A percentile compares a stretch with the other conserved stretches of the same genome.
Evolutionary conservation across 2,329 filamentous ascomycete genomes (phyloP).

Genomic region (Gaeumannomyces sp.): DNA sequence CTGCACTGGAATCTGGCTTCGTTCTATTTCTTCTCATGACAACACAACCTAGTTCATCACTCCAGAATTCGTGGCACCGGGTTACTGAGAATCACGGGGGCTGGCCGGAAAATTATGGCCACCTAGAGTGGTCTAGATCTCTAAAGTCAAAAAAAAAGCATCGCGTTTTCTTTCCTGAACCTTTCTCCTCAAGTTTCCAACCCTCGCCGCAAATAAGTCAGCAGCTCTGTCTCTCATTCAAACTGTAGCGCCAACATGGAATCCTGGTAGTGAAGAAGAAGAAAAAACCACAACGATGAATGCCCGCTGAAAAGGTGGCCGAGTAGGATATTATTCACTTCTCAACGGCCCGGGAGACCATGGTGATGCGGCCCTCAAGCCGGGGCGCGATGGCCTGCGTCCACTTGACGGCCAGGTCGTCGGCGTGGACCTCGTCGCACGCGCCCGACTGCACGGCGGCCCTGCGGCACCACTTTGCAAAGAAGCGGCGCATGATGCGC

Average conservation of each 20-base stretch:
- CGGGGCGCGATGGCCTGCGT: conserved; percentile 72
- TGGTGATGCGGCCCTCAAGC: conserved; percentile 68
- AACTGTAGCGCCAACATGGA: background rate
- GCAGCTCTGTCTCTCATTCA: background rate
- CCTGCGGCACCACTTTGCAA: conserved; percentile 65
- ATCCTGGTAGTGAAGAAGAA: too few species aligned
- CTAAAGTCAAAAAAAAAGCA: background rate
- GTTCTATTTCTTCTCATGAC: too few species aligned
- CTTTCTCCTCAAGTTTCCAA: background rate
- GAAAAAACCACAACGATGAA: background rate
- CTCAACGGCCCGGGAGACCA: conserved; percentile 22
- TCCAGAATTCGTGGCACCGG: too few species aligned
- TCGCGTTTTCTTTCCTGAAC: background rate
- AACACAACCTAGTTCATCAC: too few species aligned
- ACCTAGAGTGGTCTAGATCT: background rate
- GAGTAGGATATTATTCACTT: background rate
- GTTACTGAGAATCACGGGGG: too few species aligned
- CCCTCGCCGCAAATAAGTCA: background rate
- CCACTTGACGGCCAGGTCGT: conserved; percentile 63
- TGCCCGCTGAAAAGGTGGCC: too few species aligned
- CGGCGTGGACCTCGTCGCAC: conserved; percentile 51
- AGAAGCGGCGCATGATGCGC: conserved; percentile 61
- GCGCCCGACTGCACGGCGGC: conserved; percentile 53
- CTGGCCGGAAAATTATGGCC: too few species aligned
- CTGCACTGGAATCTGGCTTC: too few species aligned